A percentile compares a stretch with the other conserved stretches of the same genome.
phyloP scores from a whole-genome alignment of 345 rosid genomes.

The Physaria fendleri region DNA sequence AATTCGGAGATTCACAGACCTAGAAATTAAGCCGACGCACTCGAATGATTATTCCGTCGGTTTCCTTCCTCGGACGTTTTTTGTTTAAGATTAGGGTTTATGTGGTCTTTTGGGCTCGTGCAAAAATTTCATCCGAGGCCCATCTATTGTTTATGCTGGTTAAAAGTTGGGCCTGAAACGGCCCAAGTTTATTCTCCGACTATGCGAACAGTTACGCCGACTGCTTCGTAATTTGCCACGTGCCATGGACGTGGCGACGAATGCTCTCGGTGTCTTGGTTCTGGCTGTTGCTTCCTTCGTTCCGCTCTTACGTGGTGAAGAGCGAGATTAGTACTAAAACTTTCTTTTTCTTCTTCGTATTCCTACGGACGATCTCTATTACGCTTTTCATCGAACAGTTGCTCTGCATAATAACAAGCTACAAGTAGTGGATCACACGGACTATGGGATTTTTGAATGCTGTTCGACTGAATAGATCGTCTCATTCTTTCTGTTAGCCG shows the following conservation, averaged over 20 bases:
- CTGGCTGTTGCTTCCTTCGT: neutral
- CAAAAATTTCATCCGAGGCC: too few relatives aligned
- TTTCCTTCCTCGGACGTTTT: too few relatives aligned
- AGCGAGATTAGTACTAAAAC: neutral
- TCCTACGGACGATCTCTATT: slow-evolving; percentile 19
- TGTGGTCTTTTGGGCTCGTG: too few relatives aligned
- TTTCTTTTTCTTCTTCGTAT: neutral
- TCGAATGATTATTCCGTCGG: too few relatives aligned
- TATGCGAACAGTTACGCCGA: neutral
- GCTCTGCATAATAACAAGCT: slow-evolving; percentile 4
- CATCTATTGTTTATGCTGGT: too few relatives aligned
- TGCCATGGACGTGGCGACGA: slow-evolving; percentile 19
- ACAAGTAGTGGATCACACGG: slow-evolving; percentile 7
- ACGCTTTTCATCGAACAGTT: slow-evolving; percentile 46
- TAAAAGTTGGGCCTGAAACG: neutral
- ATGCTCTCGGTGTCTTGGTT: slow-evolving; percentile 1
- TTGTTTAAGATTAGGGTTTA: too few relatives aligned
- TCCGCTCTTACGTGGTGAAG: slow-evolving; percentile 20
- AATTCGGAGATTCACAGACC: too few relatives aligned
- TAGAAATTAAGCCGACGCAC: too few relatives aligned
- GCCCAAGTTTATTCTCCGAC: neutral
- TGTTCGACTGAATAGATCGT: slow-evolving; percentile 10
- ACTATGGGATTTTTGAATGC: slow-evolving; percentile 2
- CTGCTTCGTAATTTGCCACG: slow-evolving; percentile 9
- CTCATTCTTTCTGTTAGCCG: slow-evolving; percentile 23